Percentiles rank a stretch among this genome's conserved stretches.
These are phyloP conservation scores for Pseudogymnoascus sp. DNA, from an alignment of 2,329 filamentous ascomycete genomes.

Conservation along the genomic window DNA sequence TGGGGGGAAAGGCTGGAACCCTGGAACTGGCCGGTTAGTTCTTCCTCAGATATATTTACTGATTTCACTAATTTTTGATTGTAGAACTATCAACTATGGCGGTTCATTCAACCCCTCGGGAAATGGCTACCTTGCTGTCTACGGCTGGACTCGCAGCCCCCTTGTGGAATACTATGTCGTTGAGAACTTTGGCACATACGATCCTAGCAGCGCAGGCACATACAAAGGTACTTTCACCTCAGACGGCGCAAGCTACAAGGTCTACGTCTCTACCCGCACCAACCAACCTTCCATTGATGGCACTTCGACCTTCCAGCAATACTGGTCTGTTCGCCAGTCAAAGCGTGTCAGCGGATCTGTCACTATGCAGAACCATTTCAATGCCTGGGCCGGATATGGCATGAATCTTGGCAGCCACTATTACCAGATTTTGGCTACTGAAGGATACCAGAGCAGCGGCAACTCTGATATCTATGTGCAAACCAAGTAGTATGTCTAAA, in stretches of 20 bases:
- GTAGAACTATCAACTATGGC: slow-evolving; percentile 33
- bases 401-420: slow-evolving; percentile 39
- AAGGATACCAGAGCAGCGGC: slow-evolving; percentile 44
- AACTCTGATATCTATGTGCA: slow-evolving; percentile 31
- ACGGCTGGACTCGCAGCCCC: slow-evolving; percentile 44
- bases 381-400: slow-evolving; percentile 40
- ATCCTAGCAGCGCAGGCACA: slow-evolving; percentile 38
- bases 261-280: slow-evolving; percentile 33
- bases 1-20: slow-evolving; percentile 40
- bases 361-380: slow-evolving; percentile 40
- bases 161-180: slow-evolving; percentile 51
- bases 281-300: slow-evolving; percentile 39
- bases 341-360: slow-evolving; percentile 44
- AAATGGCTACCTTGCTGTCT: slow-evolving; percentile 42
- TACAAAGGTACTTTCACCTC: slow-evolving; percentile 41
- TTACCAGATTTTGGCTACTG: slow-evolving; percentile 46
- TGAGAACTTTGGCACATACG: slow-evolving; percentile 42
- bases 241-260: slow-evolving; percentile 44
- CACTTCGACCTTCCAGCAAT: slow-evolving; percentile 42
- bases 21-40: slow-evolving; percentile 27
- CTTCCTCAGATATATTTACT: neutral
- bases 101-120: slow-evolving; percentile 32
- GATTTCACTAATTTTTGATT: neutral
- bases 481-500: neutral
- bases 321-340: slow-evolving; percentile 40